Base-by-base conservation (phyloP, 2,329 filamentous ascomycete genomes). In the Sporothrix luriei region DNA sequence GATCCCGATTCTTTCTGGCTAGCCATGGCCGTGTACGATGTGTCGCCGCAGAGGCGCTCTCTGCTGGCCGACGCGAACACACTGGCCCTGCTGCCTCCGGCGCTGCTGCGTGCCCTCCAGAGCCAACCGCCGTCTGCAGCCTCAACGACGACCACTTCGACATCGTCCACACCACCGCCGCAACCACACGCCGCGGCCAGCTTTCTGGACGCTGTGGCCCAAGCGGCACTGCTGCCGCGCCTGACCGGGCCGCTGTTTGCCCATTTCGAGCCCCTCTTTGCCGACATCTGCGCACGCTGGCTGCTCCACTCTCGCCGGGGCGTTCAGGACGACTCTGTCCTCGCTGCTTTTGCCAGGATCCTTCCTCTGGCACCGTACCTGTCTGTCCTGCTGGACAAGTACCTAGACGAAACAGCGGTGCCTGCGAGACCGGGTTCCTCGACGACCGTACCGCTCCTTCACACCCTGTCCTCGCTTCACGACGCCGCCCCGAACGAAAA, bases 261-360 rank as follows among this genome's bases (percentile, higher is more conserved):
- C 73, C 85, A 91, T 76, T 93, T 94, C 78, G 88, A 91, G 77
- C 82, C 85, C 72, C 81, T 94, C 52, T 92, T 95, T 75, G 87
- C 92, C 74, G 94, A 97, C 79, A 83, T 96, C 65, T 92, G 91
- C 79, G 91, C 93, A 72, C 84, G 91, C 82, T 97, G 93, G 93
- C 82, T 91, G 57, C 82, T 84, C 75, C 78, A 81, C 77, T 75
- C 81, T 38, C 78, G 79, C 38, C 79, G 77, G 54, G 76, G 78
- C 73, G 74, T 73, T 68, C 78, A 75, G 74, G 79, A 79, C 74
- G 79, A 78, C 75, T 78, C 75, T 69, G 79, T 90, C 67, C 84
- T 94, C 73, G 85, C 89, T 69, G 90, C 91, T 43, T 91, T 97
- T 80, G 90, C 91, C 71, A 87, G 91, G 76, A 84, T 97, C 72